These are phyloP conservation scores for Flaveria trinervia DNA, from an alignment of 129 eudicot genomes.

Conservation along the genomic window DNA sequence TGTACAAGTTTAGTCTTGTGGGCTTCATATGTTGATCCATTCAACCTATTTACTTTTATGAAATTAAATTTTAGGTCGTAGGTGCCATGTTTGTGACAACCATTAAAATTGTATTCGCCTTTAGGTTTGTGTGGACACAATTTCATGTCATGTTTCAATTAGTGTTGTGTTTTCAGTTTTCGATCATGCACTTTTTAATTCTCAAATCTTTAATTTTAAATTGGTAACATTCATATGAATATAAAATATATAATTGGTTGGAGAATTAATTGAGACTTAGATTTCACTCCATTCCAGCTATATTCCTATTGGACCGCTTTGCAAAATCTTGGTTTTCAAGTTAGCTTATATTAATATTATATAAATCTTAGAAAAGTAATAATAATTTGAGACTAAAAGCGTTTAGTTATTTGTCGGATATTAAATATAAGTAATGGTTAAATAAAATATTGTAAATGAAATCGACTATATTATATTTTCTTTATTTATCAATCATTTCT, in stretches of 20 bases:
- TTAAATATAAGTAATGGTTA: background rate
- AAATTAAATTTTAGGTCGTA: no score
- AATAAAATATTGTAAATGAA: background rate
- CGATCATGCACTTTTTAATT: background rate
- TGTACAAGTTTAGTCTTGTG: no score
- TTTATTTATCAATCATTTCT: no score
- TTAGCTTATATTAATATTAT: background rate
- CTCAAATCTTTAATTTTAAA: background rate
- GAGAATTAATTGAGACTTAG: background rate
- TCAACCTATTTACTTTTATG: no score
- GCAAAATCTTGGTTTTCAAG: slow-evolving; percentile 23
- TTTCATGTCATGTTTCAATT: no score
- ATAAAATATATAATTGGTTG: background rate
- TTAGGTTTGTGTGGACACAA: no score
- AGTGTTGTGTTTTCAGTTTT: no score
- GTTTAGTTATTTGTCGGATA: background rate
- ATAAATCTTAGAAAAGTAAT: background rate
- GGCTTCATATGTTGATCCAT: no score
- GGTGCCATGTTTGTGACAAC: background rate
- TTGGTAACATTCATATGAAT: background rate
- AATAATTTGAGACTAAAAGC: background rate
- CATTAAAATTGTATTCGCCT: no score
- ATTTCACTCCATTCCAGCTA: slow-evolving; percentile 11
- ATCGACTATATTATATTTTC: background rate
- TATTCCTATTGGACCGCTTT: background rate